These are phyloP conservation scores for Taxillus chinensis DNA, from an alignment of 164 flowering plant genomes.

Conservation along the genomic window DNA sequence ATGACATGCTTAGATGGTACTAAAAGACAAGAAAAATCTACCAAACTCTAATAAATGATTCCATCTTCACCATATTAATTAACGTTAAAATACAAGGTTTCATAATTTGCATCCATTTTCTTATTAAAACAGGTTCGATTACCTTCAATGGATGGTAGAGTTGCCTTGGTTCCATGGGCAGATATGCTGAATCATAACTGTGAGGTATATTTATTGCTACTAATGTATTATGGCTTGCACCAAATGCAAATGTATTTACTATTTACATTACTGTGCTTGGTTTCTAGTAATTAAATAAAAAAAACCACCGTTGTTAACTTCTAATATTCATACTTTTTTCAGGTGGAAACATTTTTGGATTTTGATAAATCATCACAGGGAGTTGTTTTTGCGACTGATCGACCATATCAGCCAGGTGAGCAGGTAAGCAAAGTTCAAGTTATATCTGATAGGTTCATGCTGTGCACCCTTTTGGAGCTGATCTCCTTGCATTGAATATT, in stretches of 20 bases:
- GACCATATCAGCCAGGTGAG: constrained; percentile 92
- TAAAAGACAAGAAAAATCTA: too few species aligned
- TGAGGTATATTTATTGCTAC: constrained; percentile 39
- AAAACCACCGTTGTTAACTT: background rate
- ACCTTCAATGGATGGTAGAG: constrained; percentile 86
- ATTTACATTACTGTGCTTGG: too few species aligned
- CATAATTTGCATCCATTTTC: background rate
- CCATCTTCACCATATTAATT: too few species aligned
- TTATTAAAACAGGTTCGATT: constrained; percentile 54
- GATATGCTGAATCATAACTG: constrained; percentile 97
- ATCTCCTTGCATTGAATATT: background rate
- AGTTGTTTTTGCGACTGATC: constrained; percentile 81
- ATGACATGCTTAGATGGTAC: too few species aligned
- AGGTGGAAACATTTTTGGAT: constrained; percentile 94
- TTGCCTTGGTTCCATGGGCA: constrained; percentile 98
- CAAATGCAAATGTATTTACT: background rate
- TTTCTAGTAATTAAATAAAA: too few species aligned
- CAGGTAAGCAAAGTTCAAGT: constrained; percentile 53
- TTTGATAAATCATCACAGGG: constrained; percentile 83
- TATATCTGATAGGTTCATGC: background rate
- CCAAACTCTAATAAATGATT: too few species aligned
- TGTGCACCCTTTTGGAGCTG: background rate
- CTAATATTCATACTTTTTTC: background rate
- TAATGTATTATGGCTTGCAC: background rate
- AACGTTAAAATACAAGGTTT: background rate